Evolutionary conservation across 2,329 filamentous ascomycete genomes (phyloP), one percentile per base, ranked within the genome.

Genomic region (Penicillium sp.): DNA sequence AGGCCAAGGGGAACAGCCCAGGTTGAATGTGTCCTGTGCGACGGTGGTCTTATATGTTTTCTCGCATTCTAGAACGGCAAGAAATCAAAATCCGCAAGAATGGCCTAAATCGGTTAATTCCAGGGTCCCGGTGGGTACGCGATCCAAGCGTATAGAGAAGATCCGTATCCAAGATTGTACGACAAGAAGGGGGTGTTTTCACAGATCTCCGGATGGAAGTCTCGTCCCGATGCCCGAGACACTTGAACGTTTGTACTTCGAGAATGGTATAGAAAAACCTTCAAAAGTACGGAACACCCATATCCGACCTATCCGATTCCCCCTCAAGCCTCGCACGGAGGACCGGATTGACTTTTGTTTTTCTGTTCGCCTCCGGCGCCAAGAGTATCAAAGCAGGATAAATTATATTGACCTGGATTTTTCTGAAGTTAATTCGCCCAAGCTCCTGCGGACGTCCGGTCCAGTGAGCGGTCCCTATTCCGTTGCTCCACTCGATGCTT

Each of bases 401-500:
- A 14, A 44, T 44, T 33, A 33, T 33, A 33, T 33, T n/a, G 35
- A 39, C 35, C 39, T 22, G n/a, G 37, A 42, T 42, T 42, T 42
- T 19, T 10, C 35, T 9, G n/a, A 13, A 21, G 29, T 37, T 49
- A 35, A 24, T 33, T 35, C 37, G 19, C 29, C 31, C 26, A 48
- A 48, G 45, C 29, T 49, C 56, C 58, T 43, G 56, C 62, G 63
- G 63, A 65, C 45, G 31, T 65, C 63, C 63, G 63, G 58, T 48
- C 63, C 63, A 65, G 47, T 65, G 2, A 60, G 33, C 49, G 27
- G 4, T n/a, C 22, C 29, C 11, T 52, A 33, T 31, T 11, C n/a
- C 35, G 39, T 13, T 24, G 22, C 49, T 52, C 49, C 49, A 52
- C 49, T 42, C 19, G 19, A 21, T 42, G 39, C 39, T 11, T 42